phyloP scores from a whole-genome alignment of 805 yeast species.

The Candida pseudoglaebosa region DNA sequence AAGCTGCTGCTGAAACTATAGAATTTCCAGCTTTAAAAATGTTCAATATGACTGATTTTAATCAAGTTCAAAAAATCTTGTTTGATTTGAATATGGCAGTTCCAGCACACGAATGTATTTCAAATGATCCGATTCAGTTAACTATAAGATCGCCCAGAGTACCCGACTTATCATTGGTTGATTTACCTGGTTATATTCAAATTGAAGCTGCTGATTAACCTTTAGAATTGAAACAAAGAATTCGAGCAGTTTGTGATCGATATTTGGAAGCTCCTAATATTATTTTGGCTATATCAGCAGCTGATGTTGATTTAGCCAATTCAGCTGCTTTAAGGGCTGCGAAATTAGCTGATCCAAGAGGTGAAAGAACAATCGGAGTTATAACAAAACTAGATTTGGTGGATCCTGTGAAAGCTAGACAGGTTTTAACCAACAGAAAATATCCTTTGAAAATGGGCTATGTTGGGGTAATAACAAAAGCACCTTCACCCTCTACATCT shows the following conservation, averaged over 20 bases:
- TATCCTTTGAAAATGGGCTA: conserved; percentile 96
- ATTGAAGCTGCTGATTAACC: conserved; percentile 98
- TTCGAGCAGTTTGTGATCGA: conserved; percentile 74
- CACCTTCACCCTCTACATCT: conserved; percentile 44
- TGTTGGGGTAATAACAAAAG: conserved; percentile 93
- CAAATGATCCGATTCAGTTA: conserved; percentile 90
- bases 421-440: conserved; percentile 66
- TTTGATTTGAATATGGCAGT: conserved; percentile 91
- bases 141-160: conserved; percentile 86
- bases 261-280: conserved; percentile 90
- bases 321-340: conserved; percentile 93
- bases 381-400: conserved; percentile 92
- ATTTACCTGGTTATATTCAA: conserved; percentile 96
- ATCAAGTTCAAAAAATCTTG: conserved; percentile 82
- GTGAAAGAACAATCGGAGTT: conserved; percentile 95
- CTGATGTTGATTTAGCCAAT: conserved; percentile 96
- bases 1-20: conserved; percentile 75
- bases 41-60: conserved; percentile 80
- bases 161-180: conserved; percentile 88
- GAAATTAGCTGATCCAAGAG: conserved; percentile 83
- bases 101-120: conserved; percentile 78
- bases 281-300: conserved; percentile 92
- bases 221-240: conserved; percentile 68
- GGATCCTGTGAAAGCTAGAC: conserved; percentile 66
- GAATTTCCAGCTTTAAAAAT: conserved; percentile 89